Conservation (phyloP, 768 basidiomycete genomes). For the Vararia minispora region DNA sequence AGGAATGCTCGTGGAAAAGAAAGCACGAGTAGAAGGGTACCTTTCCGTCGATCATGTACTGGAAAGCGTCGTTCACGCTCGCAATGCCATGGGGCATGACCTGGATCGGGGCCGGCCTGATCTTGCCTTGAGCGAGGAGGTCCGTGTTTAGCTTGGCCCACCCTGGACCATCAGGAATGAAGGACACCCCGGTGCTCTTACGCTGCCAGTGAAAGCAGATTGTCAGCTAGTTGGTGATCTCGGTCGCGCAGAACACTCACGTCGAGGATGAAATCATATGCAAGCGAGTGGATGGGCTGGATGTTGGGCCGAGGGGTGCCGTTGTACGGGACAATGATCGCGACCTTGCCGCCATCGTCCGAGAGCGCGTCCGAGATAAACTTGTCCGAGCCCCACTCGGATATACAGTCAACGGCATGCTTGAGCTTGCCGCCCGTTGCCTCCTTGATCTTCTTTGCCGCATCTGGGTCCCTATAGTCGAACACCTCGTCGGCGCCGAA, state of each 20-base stretch:
- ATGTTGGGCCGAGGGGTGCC: slow-evolving; percentile 2
- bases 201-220: slow-evolving; percentile 1
- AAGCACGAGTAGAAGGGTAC: background rate
- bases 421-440: slow-evolving; percentile 13
- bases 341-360: slow-evolving; percentile 10
- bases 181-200: slow-evolving; percentile 14
- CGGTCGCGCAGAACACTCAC: background rate
- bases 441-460: slow-evolving; percentile 17
- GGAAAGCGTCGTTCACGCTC: slow-evolving; percentile 16
- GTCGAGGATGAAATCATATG: background rate
- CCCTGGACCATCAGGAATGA: too few species aligned
- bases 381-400: slow-evolving; percentile 3
- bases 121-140: slow-evolving; percentile 11
- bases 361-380: slow-evolving; percentile 7
- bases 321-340: slow-evolving; percentile 5
- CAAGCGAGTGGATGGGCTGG: background rate
- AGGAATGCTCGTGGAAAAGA: background rate
- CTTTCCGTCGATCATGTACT: slow-evolving; percentile 21
- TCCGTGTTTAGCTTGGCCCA: slow-evolving; percentile 12
- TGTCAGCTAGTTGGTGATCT: background rate
- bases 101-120: slow-evolving; percentile 19
- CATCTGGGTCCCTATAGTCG: slow-evolving; percentile 19
- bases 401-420: slow-evolving; percentile 15
- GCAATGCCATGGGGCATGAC: slow-evolving; percentile 17
- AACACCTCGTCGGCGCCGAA: slow-evolving; percentile 26